Evolutionary conservation across 306 rosid species (phyloP).

Genomic region (Rubus parviflorus): DNA sequence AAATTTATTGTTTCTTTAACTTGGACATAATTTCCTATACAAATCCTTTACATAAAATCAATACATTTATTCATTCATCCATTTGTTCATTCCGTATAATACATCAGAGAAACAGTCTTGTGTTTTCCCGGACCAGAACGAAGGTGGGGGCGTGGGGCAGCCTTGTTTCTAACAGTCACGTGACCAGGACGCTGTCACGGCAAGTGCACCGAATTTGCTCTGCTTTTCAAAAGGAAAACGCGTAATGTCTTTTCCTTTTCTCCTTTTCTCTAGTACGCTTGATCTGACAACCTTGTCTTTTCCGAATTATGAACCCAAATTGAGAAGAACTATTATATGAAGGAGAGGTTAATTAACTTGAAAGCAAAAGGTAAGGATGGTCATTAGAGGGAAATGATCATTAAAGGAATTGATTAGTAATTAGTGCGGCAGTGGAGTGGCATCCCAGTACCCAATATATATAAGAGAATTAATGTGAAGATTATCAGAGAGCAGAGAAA

Average conservation of each 20-base stretch:
- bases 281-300: too few species aligned
- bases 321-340: neutral
- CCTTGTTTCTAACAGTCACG: too few species aligned
- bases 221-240: too few species aligned
- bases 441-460: constrained; percentile 6
- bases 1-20: constrained; percentile 9
- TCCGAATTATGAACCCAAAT: too few species aligned
- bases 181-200: too few species aligned
- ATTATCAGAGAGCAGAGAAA: constrained; percentile 31
- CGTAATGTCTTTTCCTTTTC: too few species aligned
- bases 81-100: neutral
- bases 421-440: constrained; percentile 10
- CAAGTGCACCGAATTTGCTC: too few species aligned
- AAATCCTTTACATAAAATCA: neutral
- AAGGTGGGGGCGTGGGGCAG: too few species aligned
- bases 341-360: neutral
- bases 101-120: too few species aligned
- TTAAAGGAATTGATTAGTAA: constrained; percentile 3
- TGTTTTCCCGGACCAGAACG: too few species aligned
- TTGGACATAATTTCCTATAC: neutral
- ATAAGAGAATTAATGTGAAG: constrained; percentile 21
- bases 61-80: neutral
- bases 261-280: too few species aligned
- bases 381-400: constrained; percentile 17
- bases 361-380: neutral